Base-by-base conservation (phyloP, 345 rosid genomes). In the Populus simonii region DNA sequence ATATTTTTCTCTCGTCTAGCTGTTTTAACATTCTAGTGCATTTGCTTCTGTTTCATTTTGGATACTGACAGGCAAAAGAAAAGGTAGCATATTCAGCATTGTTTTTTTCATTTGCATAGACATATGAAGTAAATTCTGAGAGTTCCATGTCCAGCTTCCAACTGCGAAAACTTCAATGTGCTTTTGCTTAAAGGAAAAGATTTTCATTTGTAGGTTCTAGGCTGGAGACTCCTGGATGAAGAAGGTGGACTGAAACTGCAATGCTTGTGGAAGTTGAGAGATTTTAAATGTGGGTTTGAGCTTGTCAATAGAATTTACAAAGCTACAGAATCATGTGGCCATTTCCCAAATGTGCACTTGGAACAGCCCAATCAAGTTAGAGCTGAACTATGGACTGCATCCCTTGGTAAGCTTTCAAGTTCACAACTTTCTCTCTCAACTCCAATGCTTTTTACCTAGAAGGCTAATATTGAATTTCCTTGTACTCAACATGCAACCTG, bases 231-330 rank as follows among this genome's bases (percentile, higher is more conserved):
- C 41, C 77, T 92, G 81, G 97, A 93, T 8, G 91, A 87, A 79
- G 91, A 87, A 41, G 89, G 89, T 1, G 90, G 94, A 53, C 83
- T 90, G 35, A 92, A 90, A 71, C 91, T 96, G 53, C 93, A 88
- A 72, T 93, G 98, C 83, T 77, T 89, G 84, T 96, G 99, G 99
- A 96, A 88, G 78, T 80, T 96, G 81, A 87, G 93, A 78, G 97
- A 92, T 82, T 92, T 83, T 49, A 83, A 84, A 68, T 88, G 93
- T 49, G 96, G 94, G 67, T 91, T 92, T 81, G 99, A 93, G 47
- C 99, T 96, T 61, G 76, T 91, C 57, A 96, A 92, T 74, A 82
- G 99, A 86, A 96, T 96, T 66, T 82, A 74, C 70, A 85, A 86
- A 75, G 94, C 80, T 62, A 79, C 68, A 63, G 94, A 92, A 83